phyloP scores from a whole-genome alignment of 352 stramenopile genomes.

The Phytophthora rubi region DNA sequence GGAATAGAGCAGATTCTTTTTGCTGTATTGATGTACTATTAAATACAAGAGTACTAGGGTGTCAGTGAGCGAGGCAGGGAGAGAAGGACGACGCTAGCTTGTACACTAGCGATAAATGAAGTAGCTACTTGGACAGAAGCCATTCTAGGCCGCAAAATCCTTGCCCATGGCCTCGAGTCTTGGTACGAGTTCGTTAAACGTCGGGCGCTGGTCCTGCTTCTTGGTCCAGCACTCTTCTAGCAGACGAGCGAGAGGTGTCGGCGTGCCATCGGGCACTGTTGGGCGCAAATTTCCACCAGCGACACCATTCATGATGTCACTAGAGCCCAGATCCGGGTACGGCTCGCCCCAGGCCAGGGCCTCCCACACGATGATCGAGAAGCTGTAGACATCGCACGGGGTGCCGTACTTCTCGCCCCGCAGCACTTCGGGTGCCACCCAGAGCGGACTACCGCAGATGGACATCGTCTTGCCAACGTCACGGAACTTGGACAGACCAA shows the following conservation, averaged over 20 bases:
- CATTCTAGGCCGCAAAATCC: conserved; percentile 55
- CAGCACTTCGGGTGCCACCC: conserved; percentile 83
- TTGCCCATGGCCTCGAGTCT: conserved; percentile 83
- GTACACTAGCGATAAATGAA: conserved; percentile 26
- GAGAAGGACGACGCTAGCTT: neutral
- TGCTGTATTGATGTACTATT: conserved; percentile 19
- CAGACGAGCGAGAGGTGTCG: conserved; percentile 53
- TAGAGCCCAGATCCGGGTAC: conserved; percentile 81
- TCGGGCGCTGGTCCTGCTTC: conserved; percentile 80
- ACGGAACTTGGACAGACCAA: conserved; percentile 84
- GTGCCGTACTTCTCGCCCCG: conserved; percentile 84
- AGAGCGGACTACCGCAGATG: conserved; percentile 84
- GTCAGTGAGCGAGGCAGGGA: conserved; percentile 5
- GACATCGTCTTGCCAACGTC: conserved; percentile 90
- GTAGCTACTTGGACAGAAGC: conserved; percentile 9
- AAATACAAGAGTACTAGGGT: conserved; percentile 26
- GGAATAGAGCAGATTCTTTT: conserved; percentile 8
- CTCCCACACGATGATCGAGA: conserved; percentile 92
- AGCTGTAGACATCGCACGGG: conserved; percentile 87
- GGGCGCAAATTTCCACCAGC: conserved; percentile 75
- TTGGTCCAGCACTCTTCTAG: conserved; percentile 88
- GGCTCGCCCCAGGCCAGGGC: conserved; percentile 80
- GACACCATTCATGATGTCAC: conserved; percentile 88
- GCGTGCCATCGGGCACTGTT: conserved; percentile 74
- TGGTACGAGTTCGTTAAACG: conserved; percentile 85